Conservation (phyloP, 805 yeast species). For the Alloascoidea hylecoeti region DNA sequence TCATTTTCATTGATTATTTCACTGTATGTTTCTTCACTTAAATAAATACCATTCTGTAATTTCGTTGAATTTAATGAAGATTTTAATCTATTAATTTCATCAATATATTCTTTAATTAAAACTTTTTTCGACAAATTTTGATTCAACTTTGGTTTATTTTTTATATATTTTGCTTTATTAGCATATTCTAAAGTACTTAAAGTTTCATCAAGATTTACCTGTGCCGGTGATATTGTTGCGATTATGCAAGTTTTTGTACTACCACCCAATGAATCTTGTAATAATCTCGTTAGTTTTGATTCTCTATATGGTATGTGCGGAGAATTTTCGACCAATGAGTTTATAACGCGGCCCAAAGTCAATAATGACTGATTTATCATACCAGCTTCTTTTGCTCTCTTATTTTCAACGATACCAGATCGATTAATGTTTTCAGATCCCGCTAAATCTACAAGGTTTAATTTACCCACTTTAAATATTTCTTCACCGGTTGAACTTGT, state of each 20-base stretch:
- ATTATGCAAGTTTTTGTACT: constrained; percentile 75
- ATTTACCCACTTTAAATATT: constrained; percentile 41
- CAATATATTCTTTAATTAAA: constrained; percentile 34
- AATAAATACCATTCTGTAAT: constrained; percentile 49
- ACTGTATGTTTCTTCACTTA: constrained; percentile 34
- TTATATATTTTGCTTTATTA: constrained; percentile 69
- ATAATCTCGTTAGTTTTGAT: constrained; percentile 75
- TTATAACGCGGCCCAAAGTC: constrained; percentile 83
- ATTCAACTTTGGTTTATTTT: constrained; percentile 56
- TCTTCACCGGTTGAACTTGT: constrained; percentile 35
- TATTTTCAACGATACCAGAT: constrained; percentile 80
- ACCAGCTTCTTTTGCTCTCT: constrained; percentile 88
- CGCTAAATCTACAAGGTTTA: constrained; percentile 85
- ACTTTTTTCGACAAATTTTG: constrained; percentile 45
- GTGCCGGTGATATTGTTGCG: constrained; percentile 81
- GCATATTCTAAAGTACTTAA: constrained; percentile 81
- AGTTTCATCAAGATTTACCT: constrained; percentile 66
- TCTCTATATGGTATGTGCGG: constrained; percentile 88
- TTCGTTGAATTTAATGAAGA: constrained; percentile 51
- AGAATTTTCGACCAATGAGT: constrained; percentile 38
- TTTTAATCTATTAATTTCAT: constrained; percentile 40
- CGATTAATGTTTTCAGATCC: constrained; percentile 84
- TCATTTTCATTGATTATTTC: constrained; percentile 30
- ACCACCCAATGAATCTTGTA: constrained; percentile 87
- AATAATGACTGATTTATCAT: constrained; percentile 79